Conservation (phyloP, 2,329 filamentous ascomycete species). For the Graphilbum fragrans region DNA sequence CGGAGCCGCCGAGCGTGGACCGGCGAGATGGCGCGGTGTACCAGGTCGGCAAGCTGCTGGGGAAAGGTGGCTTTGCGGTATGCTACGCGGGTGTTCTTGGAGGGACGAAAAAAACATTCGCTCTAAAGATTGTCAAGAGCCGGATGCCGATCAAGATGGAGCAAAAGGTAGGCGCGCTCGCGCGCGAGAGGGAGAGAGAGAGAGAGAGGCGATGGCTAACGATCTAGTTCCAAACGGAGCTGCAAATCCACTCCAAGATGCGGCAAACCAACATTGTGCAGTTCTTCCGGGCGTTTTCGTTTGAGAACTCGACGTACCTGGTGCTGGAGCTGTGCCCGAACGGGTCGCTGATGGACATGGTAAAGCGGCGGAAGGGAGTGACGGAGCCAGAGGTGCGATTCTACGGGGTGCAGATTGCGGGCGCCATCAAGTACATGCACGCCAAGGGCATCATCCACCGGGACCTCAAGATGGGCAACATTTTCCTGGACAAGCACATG, state of each 20-base stretch:
- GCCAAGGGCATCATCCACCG: slow-evolving; percentile 91
- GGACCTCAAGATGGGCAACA: slow-evolving; percentile 95
- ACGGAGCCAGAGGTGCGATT: slow-evolving; percentile 90
- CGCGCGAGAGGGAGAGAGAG: background rate
- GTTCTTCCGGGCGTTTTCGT: slow-evolving; percentile 89
- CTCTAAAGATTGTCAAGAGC: slow-evolving; percentile 74
- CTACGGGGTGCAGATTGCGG: slow-evolving; percentile 88
- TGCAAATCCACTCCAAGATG: slow-evolving; percentile 98
- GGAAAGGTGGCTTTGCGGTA: slow-evolving; percentile 73
- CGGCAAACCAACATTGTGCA: slow-evolving; percentile 90
- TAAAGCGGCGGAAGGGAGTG: slow-evolving; percentile 79
- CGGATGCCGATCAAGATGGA: slow-evolving; percentile 75
- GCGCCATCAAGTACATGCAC: slow-evolving; percentile 97
- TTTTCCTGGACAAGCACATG: slow-evolving; percentile 90
- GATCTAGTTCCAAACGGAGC: slow-evolving; percentile 61
- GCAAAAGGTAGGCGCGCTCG: slow-evolving; percentile 50
- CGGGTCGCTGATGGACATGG: slow-evolving; percentile 94
- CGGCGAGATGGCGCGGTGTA: slow-evolving; percentile 60
- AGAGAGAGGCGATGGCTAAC: background rate
- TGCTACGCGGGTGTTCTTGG: slow-evolving; percentile 62
- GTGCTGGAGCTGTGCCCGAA: slow-evolving; percentile 91
- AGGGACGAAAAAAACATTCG: slow-evolving; percentile 55
- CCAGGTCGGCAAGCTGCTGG: slow-evolving; percentile 60
- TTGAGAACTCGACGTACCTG: slow-evolving; percentile 80
- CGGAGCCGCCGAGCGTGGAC: slow-evolving; percentile 54